Evolutionary conservation across 2,329 filamentous ascomycete genomes (phyloP).

Genomic region (Cercospora sojina): DNA sequence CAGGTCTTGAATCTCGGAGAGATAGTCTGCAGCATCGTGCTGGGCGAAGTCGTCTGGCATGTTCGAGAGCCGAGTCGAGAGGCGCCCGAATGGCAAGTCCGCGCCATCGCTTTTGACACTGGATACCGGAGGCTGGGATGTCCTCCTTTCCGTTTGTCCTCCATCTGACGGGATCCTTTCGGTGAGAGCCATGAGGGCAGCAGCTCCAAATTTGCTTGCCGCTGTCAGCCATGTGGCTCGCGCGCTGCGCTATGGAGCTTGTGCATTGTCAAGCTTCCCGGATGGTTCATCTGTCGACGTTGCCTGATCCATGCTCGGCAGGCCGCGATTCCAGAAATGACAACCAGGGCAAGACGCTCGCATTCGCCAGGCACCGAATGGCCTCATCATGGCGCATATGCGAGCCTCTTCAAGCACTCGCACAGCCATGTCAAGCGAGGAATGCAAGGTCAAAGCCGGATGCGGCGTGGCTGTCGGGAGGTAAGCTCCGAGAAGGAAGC

Average conservation of each 20-base stretch:
- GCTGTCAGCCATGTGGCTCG: background rate
- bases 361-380: background rate
- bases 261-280: background rate
- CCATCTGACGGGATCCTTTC: background rate
- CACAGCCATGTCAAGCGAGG: background rate
- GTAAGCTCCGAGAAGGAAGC: background rate
- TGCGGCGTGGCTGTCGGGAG: background rate
- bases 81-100: background rate
- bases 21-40: constrained; percentile 78
- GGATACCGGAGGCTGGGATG: background rate
- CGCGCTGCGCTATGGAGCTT: background rate
- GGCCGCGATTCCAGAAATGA: background rate
- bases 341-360: background rate
- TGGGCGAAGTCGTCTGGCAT: constrained; percentile 61
- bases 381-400: background rate
- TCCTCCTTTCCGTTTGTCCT: background rate
- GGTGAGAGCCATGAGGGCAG: background rate
- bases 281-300: background rate
- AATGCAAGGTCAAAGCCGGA: background rate
- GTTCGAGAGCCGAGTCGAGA: background rate
- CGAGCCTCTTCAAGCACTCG: background rate
- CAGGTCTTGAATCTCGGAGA: constrained; percentile 72
- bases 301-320: background rate
- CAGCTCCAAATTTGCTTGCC: background rate
- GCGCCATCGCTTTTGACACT: background rate